Evolutionary conservation across 2,329 filamentous ascomycete genomes (phyloP).

Genomic region (Passalora sequoiae): DNA sequence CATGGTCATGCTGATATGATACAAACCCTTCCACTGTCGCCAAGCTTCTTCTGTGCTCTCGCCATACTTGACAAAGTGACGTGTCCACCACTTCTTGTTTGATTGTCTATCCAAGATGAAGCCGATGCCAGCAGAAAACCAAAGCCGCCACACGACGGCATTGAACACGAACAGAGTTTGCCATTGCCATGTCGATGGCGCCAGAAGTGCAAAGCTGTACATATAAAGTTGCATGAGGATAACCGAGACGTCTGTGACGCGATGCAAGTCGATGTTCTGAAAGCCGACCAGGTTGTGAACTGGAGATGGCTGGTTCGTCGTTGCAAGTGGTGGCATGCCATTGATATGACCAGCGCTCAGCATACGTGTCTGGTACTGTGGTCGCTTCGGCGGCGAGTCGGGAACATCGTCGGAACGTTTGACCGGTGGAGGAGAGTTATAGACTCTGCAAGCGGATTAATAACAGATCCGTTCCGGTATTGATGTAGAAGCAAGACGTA

Average conservation of each 20-base stretch:
- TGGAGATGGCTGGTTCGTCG: slow-evolving; percentile 54
- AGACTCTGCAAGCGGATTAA: slow-evolving; percentile 50
- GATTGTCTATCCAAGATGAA: slow-evolving; percentile 81
- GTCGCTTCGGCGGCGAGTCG: slow-evolving; percentile 34
- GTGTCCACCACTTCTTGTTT: slow-evolving; percentile 86
- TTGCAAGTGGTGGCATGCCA: slow-evolving; percentile 37
- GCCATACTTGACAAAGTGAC: slow-evolving; percentile 95
- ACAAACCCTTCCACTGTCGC: slow-evolving; percentile 96
- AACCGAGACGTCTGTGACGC: slow-evolving; percentile 76
- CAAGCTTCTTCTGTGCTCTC: slow-evolving; percentile 87
- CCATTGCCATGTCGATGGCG: slow-evolving; percentile 69
- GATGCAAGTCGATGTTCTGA: slow-evolving; percentile 79
- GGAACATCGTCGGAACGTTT: slow-evolving; percentile 47
- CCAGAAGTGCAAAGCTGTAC: slow-evolving; percentile 65
- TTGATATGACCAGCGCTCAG: slow-evolving; percentile 37
- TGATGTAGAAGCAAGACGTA: slow-evolving; percentile 6
- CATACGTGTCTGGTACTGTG: slow-evolving; percentile 37
- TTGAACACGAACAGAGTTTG: slow-evolving; percentile 76
- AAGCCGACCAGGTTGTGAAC: slow-evolving; percentile 81
- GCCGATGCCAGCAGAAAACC: slow-evolving; percentile 86
- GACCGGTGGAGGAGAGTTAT: slow-evolving; percentile 75
- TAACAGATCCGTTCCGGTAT: neutral
- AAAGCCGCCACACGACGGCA: slow-evolving; percentile 77
- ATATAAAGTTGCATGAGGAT: slow-evolving; percentile 73
- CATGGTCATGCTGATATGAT: slow-evolving; percentile 86